Conservation (phyloP, 345 rosid species). For the Fremontodendron californicum region DNA sequence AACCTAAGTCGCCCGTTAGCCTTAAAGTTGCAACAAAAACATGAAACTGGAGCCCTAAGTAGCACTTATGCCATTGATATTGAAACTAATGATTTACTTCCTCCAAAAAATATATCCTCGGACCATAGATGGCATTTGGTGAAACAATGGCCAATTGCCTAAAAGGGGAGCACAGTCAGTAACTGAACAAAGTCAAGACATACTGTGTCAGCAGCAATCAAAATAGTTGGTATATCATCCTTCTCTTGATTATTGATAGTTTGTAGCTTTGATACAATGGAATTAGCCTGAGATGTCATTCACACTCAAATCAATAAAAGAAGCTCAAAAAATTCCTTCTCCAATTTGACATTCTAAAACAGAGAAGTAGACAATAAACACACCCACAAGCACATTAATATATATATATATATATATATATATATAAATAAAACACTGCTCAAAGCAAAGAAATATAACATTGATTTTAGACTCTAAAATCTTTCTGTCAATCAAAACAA, state of each 20-base stretch:
- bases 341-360: background rate
- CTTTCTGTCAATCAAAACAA: background rate
- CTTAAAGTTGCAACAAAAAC: background rate
- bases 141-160: conserved; percentile 10
- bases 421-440: background rate
- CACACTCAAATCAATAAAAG: conserved; percentile 23
- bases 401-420: too few species aligned
- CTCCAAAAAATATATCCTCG: conserved; percentile 33
- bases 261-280: conserved; percentile 50
- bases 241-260: conserved; percentile 23
- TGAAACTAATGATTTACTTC: background rate
- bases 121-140: conserved; percentile 37
- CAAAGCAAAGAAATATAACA: background rate
- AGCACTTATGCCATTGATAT: background rate
- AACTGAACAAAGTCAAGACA: conserved; percentile 32
- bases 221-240: conserved; percentile 37
- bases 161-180: conserved; percentile 8
- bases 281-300: conserved; percentile 64
- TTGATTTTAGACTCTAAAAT: background rate
- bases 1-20: background rate
- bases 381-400: background rate
- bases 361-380: background rate
- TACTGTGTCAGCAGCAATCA: conserved; percentile 77
- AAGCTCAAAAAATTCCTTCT: background rate
- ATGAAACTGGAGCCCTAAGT: background rate